phyloP scores from a whole-genome alignment of 768 basidiomycete species.

The Pleurotus platypus region DNA sequence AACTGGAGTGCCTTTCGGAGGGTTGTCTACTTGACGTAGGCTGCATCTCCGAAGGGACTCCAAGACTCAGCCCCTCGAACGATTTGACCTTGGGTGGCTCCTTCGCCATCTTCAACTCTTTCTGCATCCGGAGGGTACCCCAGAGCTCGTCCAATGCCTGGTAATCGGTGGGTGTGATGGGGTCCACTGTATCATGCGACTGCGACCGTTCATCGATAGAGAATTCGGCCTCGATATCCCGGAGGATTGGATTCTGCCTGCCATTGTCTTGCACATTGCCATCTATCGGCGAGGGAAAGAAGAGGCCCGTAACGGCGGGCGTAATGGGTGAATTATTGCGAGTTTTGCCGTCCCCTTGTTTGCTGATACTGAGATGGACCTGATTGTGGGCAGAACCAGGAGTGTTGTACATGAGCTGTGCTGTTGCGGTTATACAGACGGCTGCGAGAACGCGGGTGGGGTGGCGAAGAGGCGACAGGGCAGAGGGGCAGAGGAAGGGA shows the following conservation, averaged over 20 bases:
- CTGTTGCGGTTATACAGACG: conserved; percentile 8
- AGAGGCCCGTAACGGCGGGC: conserved; percentile 45
- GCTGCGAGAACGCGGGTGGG: conserved; percentile 4
- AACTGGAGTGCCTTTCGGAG: conserved; percentile 14
- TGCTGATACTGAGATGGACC: conserved; percentile 5
- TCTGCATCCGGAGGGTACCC: conserved; percentile 61
- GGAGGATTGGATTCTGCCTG: conserved; percentile 4
- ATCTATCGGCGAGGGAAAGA: conserved; percentile 42
- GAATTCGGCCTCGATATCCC: conserved; percentile 8
- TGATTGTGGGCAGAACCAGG: conserved; percentile 10
- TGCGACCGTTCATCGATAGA: conserved; percentile 27
- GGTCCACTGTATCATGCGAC: conserved; percentile 34
- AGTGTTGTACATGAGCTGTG: conserved; percentile 10
- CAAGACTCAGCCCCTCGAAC: conserved; percentile 43
- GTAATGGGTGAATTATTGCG: conserved; percentile 30
- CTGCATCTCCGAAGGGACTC: conserved; percentile 28
- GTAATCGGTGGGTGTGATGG: conserved; percentile 29
- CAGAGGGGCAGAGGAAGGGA: conserved; percentile 12
- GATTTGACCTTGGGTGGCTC: conserved; percentile 70
- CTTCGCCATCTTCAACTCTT: conserved; percentile 63
- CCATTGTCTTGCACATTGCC: conserved; percentile 15
- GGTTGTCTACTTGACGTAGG: conserved; percentile 13
- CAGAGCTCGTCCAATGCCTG: conserved; percentile 58
- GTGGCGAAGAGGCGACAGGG: not conserved
- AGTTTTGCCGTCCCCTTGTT: conserved; percentile 2